Base-by-base conservation (phyloP, 208 protist species). In the Trypanosoma platydactyli region DNA sequence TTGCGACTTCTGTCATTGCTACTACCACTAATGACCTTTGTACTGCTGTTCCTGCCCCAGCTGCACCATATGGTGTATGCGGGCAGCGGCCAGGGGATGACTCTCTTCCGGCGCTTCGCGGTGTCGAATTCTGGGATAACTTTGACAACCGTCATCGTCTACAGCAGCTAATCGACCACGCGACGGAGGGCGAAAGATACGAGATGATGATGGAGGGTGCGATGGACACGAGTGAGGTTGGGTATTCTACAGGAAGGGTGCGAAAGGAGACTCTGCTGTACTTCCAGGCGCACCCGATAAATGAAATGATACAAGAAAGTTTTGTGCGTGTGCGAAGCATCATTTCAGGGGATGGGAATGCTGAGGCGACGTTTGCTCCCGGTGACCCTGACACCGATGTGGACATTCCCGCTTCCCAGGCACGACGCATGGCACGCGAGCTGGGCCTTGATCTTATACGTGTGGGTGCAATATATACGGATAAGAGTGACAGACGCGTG, bases 301-400 rank as follows among this genome's bases (percentile, higher is more conserved):
- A 95, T 62, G 89, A 95, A 68, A 95, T 93, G 86, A 95, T 95
- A 44, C 86, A 91, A 59, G 86, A 93, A 57, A 56, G 78, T 0
- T 92, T 87, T 73, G 89, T 92, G n/a, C 89, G 89, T 33, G 80
- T 95, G 38, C 83, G 82, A 16, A 76, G 54, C 51, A 76, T 66
- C 15, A 11, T 64, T 18, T 41, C 60, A 2, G 49, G 30, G n/a
- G 62, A 62, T 18, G 63, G 50, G 15, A 13, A 41, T 27, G 54
- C 52, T 33, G 52, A 52, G 27, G 52, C 59, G 24, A 4, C 50
- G 13, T 67, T 63, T 49, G 54, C 60, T 49, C 55, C 46, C 15
- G 50, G 52, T 27, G 77, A 84, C 61, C 57, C 24, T 22, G 76
- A 81, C 56, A 79, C 75, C 60, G 82, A 91, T 58, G 72, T 77